A percentile compares a stretch with the other conserved stretches of the same genome.
These are phyloP conservation scores for Diaporthe sp. DNA, from an alignment of 2,329 filamentous ascomycete species.

Conservation along the genomic window DNA sequence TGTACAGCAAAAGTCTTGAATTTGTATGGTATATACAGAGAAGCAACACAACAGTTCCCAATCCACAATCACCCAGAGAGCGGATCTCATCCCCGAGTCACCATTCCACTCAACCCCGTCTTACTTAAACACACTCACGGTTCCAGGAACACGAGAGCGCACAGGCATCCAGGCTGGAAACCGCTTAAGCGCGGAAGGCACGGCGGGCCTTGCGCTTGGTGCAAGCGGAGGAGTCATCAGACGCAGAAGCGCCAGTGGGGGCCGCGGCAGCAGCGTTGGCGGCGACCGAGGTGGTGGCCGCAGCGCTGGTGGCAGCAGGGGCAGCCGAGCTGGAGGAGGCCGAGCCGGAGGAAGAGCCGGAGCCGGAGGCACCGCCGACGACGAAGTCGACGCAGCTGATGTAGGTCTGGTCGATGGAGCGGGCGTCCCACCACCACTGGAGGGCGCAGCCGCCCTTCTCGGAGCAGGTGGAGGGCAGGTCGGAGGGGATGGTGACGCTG, in stretches of 20 bases:
- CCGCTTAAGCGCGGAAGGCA: slow-evolving; percentile 24
- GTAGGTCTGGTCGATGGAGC: slow-evolving; percentile 62
- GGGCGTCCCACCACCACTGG: slow-evolving; percentile 68
- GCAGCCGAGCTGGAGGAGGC: background rate
- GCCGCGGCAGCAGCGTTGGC: slow-evolving; percentile 23
- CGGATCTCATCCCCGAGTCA: background rate
- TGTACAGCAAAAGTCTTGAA: slow-evolving; percentile 25
- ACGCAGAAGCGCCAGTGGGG: slow-evolving; percentile 17
- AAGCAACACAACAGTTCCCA: slow-evolving; percentile 30
- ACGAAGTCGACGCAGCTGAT: slow-evolving; percentile 68
- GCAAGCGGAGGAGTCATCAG: slow-evolving; percentile 1
- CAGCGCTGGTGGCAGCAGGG: background rate
- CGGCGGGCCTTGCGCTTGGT: slow-evolving; percentile 29
- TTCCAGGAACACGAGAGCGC: too few species aligned
- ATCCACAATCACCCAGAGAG: slow-evolving; percentile 15
- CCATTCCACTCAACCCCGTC: background rate
- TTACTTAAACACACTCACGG: background rate
- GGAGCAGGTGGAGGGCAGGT: slow-evolving; percentile 59
- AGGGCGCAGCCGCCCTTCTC: slow-evolving; percentile 63
- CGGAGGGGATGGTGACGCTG: slow-evolving; percentile 65
- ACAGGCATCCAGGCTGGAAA: background rate
- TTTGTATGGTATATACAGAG: slow-evolving; percentile 32
- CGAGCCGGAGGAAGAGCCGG: slow-evolving; percentile 7
- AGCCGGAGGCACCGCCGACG: slow-evolving; percentile 32
- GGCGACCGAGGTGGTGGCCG: slow-evolving; percentile 6